A percentile compares a stretch with the other conserved stretches of the same genome.
Evolutionary conservation across 306 rosid species (phyloP).

Genomic region (Rubus idaeus): DNA sequence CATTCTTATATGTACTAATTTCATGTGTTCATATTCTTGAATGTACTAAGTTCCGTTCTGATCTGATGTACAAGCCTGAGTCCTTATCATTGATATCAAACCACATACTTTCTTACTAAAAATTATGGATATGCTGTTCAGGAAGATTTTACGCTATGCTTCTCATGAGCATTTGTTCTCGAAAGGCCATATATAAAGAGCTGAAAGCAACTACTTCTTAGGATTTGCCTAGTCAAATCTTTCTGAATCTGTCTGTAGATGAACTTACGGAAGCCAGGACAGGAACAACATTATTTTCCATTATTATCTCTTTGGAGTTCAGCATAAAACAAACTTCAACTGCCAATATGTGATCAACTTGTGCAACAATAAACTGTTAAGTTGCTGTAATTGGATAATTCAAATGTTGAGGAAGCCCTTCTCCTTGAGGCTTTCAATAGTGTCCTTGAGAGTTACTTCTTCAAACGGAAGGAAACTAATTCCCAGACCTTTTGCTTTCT

Average conservation of each 20-base stretch:
- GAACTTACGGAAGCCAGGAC: not conserved
- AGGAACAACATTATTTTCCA: not conserved
- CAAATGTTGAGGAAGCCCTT: slow-evolving; percentile 19
- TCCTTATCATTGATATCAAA: not conserved
- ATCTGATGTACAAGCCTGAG: too few species aligned
- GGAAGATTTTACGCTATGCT: not conserved
- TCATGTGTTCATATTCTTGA: too few species aligned
- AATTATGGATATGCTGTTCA: not conserved
- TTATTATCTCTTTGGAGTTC: not conserved
- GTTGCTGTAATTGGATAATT: not conserved
- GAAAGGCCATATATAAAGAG: not conserved
- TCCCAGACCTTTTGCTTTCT: slow-evolving; percentile 30
- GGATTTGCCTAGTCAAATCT: not conserved
- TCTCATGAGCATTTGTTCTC: not conserved
- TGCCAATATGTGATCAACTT: not conserved
- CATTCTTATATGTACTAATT: not conserved
- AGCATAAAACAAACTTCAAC: not conserved
- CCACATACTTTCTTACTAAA: not conserved
- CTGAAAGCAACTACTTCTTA: too few species aligned
- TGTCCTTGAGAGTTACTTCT: slow-evolving; percentile 21
- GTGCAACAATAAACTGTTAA: not conserved
- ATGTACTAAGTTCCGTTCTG: too few species aligned
- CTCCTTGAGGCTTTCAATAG: slow-evolving; percentile 28
- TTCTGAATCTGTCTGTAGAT: too few species aligned
- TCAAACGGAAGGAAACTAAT: slow-evolving; percentile 24